Evolutionary conservation across 768 basidiomycete genomes (phyloP).

Genomic region (Hygrophorus russula): DNA sequence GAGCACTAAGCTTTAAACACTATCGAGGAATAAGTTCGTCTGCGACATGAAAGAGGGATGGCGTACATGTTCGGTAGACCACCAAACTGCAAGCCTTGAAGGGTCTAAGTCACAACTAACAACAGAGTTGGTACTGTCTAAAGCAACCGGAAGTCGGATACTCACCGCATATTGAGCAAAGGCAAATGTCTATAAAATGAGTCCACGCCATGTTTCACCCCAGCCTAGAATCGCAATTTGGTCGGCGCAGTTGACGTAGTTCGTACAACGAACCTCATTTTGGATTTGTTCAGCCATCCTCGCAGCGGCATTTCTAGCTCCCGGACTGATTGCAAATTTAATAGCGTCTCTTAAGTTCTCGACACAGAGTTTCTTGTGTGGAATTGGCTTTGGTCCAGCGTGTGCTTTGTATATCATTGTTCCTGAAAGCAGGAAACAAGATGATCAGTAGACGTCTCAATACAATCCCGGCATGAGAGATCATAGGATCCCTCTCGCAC

Average conservation of each 20-base stretch:
- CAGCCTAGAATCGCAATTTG: conserved; percentile 24
- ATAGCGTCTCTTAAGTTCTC: conserved; percentile 45
- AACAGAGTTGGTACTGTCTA: neutral
- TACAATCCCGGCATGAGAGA: too few relatives aligned
- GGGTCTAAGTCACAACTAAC: conserved; percentile 44
- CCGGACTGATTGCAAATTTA: conserved; percentile 31
- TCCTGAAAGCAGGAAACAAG: conserved; percentile 23
- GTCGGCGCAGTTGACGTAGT: neutral
- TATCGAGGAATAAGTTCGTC: conserved; percentile 10
- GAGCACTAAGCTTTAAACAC: conserved; percentile 40
- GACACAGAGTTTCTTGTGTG: conserved; percentile 35
- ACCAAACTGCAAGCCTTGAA: conserved; percentile 43
- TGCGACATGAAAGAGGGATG: neutral
- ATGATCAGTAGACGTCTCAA: conserved; percentile 10
- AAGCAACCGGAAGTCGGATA: neutral
- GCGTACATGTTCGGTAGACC: conserved; percentile 36
- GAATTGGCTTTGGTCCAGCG: conserved; percentile 51
- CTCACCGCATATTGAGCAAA: conserved; percentile 37
- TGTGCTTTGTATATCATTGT: conserved; percentile 50
- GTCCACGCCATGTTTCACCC: conserved; percentile 34
- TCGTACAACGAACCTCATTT: conserved; percentile 25
- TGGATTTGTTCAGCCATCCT: conserved; percentile 39
- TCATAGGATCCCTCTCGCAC: too few relatives aligned
- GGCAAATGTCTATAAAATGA: conserved; percentile 53
- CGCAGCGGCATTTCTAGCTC: conserved; percentile 36